Base-by-base conservation (phyloP, 2,329 filamentous ascomycete species). In the Pseudodiploospora longispora region DNA sequence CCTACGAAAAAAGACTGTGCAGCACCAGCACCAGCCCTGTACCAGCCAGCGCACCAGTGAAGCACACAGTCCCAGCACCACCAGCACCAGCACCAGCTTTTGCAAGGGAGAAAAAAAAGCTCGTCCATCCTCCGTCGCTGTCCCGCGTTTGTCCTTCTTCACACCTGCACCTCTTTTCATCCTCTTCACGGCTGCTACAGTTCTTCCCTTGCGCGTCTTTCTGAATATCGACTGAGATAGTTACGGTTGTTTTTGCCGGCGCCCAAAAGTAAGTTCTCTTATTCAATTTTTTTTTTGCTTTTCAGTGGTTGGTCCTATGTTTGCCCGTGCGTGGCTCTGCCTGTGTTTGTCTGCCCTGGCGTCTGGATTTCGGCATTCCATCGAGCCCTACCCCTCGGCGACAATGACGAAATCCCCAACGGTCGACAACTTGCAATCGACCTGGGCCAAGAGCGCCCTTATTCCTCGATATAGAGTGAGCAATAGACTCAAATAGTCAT, bases 201-300 rank as follows among this genome's bases (percentile, higher is more conserved):
- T 66, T 69, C 64, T 71, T 71, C 69, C 66, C 64, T 68, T 67
- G 60, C 64, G 64, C 65, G 63, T 66, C 62, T 66, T 67, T 67
- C 63, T 62, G 62, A 63, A 62, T 55, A 56, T 66, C 65, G 62
- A 59, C 62, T 64, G 57, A 65, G 60, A 64, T 57, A 61, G 58
- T 64, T 64, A 62, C 61, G 62, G 60, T 65, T 65, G 65, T 67
- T 70, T 65, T 70, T 70, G 62, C 65, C 67, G 70, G 70, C 69
- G 69, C 70, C 62, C 64, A 74, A 74, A 73, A 74, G 71, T 74
- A 63, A 74, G 71, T 74, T 51, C 36, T 30, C 33, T 37, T 48
- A 46, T 50, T 41, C 41, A 48, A 41, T 44, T 48, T 46, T 45
- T 44, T 42, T 38, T 40, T 34, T 42, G 50, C 44, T 53, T 44